These are phyloP conservation scores for Nepenthes mirabilis DNA, from an alignment of 148 eudicot genomes.

Conservation along the genomic window DNA sequence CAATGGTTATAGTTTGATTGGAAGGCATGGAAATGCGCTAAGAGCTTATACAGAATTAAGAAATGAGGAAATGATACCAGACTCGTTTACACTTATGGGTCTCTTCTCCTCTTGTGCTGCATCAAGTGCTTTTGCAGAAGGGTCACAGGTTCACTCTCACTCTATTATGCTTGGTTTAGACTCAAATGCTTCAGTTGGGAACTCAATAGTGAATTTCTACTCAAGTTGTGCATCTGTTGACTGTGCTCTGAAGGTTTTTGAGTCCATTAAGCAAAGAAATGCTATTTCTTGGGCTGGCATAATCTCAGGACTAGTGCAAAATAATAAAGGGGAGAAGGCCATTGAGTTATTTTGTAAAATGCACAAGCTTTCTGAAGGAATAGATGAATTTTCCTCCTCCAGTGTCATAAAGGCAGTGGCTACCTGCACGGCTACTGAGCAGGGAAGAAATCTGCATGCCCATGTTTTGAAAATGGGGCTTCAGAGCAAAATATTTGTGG, in stretches of 20 bases:
- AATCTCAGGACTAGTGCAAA: constrained; percentile 31
- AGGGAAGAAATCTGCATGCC: constrained; percentile 27
- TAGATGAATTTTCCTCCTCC: constrained; percentile 27
- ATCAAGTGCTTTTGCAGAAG: constrained; percentile 16
- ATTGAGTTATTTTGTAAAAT: constrained; percentile 21
- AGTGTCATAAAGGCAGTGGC: constrained; percentile 29
- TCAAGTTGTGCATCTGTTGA: constrained; percentile 25
- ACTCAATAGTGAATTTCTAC: constrained; percentile 30
- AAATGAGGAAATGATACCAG: constrained; percentile 20
- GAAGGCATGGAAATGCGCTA: constrained; percentile 18
- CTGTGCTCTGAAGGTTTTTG: constrained; percentile 19
- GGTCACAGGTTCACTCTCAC: constrained; percentile 25
- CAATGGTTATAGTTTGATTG: constrained; percentile 25
- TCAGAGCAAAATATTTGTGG: constrained; percentile 20
- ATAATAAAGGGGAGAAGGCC: constrained; percentile 18
- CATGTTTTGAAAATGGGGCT: constrained; percentile 25
- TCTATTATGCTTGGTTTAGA: constrained; percentile 20
- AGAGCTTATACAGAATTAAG: constrained; percentile 14
- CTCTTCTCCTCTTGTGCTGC: constrained; percentile 21
- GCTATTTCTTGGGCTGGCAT: constrained; percentile 33
- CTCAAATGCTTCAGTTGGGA: constrained; percentile 18
- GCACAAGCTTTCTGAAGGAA: constrained; percentile 20
- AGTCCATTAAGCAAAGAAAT: constrained; percentile 17
- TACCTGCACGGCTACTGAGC: constrained; percentile 13
- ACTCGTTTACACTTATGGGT: constrained; percentile 20